Evolutionary conservation across 495 filamentous ascomycete species (phyloP).

Genomic region (Tuber aestivum): DNA sequence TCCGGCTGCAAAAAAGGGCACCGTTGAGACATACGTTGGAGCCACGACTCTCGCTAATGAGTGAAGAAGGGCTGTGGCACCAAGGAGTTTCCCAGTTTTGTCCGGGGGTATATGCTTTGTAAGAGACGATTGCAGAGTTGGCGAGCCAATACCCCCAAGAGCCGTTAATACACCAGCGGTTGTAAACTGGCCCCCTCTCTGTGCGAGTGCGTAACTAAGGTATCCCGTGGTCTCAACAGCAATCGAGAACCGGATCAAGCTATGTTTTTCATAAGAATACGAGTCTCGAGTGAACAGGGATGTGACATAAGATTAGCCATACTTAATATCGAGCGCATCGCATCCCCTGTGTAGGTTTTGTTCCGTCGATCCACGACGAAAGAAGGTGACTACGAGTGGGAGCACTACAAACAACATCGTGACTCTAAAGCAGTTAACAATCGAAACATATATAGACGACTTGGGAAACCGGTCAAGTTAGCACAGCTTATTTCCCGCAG

Average conservation of each 20-base stretch:
- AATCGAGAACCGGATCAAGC: constrained; percentile 67
- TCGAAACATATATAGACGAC: constrained; percentile 65
- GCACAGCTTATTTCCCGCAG: neutral
- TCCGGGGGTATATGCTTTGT: constrained; percentile 87
- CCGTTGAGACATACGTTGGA: constrained; percentile 48
- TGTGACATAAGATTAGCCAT: constrained; percentile 1
- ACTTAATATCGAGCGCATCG: constrained; percentile 64
- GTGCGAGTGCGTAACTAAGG: constrained; percentile 62
- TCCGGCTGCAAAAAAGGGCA: neutral
- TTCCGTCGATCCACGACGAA: constrained; percentile 25
- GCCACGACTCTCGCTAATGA: constrained; percentile 70
- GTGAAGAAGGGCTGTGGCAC: constrained; percentile 80
- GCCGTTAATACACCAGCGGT: constrained; percentile 64
- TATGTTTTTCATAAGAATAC: constrained; percentile 14
- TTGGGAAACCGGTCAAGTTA: constrained; percentile 8
- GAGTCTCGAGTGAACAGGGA: neutral
- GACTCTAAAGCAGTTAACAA: constrained; percentile 69
- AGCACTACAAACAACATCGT: constrained; percentile 65
- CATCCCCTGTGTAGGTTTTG: constrained; percentile 57
- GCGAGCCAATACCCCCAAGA: constrained; percentile 75
- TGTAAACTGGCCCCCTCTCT: constrained; percentile 53
- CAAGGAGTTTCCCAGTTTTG: constrained; percentile 73
- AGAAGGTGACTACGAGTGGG: constrained; percentile 53
- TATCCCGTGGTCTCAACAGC: constrained; percentile 73
- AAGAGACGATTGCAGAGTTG: constrained; percentile 71